phyloP scores from a whole-genome alignment of 331 rosid species.

The Dryas integrifolia region DNA sequence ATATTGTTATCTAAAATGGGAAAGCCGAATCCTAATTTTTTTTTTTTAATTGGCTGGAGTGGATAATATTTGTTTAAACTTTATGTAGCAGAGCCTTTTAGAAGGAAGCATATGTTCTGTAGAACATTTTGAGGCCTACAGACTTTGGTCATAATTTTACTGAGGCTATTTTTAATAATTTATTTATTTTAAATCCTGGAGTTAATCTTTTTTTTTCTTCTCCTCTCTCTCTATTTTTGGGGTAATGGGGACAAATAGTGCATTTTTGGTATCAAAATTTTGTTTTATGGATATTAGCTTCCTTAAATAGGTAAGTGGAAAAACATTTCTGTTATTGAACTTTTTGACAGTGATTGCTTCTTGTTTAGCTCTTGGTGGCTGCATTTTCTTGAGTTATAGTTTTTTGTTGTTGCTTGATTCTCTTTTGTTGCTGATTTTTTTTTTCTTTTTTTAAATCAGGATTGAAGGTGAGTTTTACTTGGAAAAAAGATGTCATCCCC shows the following conservation, averaged over 20 bases:
- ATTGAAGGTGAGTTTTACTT: constrained; percentile 36
- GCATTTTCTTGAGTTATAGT: not conserved
- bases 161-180: no score
- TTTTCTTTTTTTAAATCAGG: not conserved
- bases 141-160: not conserved
- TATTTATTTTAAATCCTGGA: no score
- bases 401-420: not conserved
- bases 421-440: not conserved
- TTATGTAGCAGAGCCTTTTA: not conserved
- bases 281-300: not conserved
- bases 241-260: not conserved
- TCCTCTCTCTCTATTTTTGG: not conserved
- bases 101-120: not conserved
- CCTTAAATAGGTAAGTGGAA: not conserved
- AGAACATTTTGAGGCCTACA: not conserved
- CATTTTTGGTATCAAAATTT: not conserved
- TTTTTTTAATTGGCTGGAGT: not conserved
- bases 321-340: no score
- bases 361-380: not conserved
- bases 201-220: no score
- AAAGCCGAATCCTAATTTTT: not conserved
- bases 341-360: not conserved
- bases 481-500: constrained; percentile 61
- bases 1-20: not conserved
- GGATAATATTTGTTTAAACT: no score